Base-by-base conservation (phyloP, 495 filamentous ascomycete genomes). In the Neurospora sp. region DNA sequence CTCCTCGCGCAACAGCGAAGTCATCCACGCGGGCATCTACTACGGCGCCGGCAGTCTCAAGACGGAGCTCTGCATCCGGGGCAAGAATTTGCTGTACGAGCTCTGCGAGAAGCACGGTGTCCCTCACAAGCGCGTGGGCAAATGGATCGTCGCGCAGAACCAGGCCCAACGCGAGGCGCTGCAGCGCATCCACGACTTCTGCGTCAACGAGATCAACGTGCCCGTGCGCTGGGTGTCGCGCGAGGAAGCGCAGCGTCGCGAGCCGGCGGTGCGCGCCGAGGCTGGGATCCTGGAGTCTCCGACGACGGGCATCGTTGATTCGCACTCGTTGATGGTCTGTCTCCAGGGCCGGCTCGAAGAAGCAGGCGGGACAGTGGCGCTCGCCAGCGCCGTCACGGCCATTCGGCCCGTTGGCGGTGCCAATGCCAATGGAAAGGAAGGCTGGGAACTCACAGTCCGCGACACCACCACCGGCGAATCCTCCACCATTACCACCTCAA, bases 1-100 rank as follows among this genome's bases (percentile, higher is more conserved):
- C 0, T 95, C 92, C 71, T 93, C 91, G 77, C 89, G 94, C 74
- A 98, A 98, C 82, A 97, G 93, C 75, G 96, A 98, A 88, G 95
- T 98, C 54, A 97, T 98, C 72, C 96, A 99, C 77, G 96, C 92
- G 2, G 96, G 96, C 48, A 88, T 98, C 59, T 98, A 99, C 85
- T 99, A 99, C 83, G 92, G 92, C 42, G 79, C 86, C 24, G 78
- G 80, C 43, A 90, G 89, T 1, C 88, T 97, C 19, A 99, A 99
- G 82, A 94, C 96, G 0, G 81, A 81, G 2, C 89, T 99, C 70
- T 99, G 96, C 82, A 86, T 98, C 77, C 78, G 81, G 62, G 96
- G 96, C 72, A 88, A 89, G 70, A 77, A 90, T 48, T 84, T 92
- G 82, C 84, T 99, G 75, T 99, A 99, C 83, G 85, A 85, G 11